Percentiles rank a stretch among this genome's conserved stretches.
phyloP scores from a whole-genome alignment of 345 rosid species.

The Brassica cretica region DNA sequence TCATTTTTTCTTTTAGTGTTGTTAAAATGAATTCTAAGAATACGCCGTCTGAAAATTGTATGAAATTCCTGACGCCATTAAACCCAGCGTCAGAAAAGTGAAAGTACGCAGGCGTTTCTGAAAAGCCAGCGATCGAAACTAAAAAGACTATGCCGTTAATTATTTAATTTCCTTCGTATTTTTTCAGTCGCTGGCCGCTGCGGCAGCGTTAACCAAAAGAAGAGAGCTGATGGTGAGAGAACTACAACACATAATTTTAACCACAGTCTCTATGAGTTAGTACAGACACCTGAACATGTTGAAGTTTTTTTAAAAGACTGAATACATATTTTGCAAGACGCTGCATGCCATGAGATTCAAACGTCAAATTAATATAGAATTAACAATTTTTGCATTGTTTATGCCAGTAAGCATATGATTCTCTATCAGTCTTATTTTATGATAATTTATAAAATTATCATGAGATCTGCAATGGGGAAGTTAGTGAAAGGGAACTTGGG shows the following conservation, averaged over 20 bases:
- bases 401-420: background rate
- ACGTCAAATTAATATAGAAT: background rate
- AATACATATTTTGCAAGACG: background rate
- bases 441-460: background rate
- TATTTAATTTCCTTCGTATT: no score
- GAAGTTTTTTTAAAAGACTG: background rate
- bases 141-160: no score
- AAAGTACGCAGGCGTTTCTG: no score
- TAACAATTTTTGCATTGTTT: background rate
- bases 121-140: no score
- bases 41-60: no score
- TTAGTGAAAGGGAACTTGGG: slow-evolving; percentile 15
- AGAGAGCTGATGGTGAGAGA: background rate
- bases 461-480: slow-evolving; percentile 15
- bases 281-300: background rate
- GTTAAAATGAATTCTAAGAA: no score
- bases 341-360: background rate
- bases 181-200: no score
- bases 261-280: background rate
- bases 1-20: no score
- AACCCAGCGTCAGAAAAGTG: no score
- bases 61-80: no score
- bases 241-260: background rate
- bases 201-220: background rate
- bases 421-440: background rate